Conservation (phyloP, 2,329 filamentous ascomycete species). For the Rutstroemia sp. region DNA sequence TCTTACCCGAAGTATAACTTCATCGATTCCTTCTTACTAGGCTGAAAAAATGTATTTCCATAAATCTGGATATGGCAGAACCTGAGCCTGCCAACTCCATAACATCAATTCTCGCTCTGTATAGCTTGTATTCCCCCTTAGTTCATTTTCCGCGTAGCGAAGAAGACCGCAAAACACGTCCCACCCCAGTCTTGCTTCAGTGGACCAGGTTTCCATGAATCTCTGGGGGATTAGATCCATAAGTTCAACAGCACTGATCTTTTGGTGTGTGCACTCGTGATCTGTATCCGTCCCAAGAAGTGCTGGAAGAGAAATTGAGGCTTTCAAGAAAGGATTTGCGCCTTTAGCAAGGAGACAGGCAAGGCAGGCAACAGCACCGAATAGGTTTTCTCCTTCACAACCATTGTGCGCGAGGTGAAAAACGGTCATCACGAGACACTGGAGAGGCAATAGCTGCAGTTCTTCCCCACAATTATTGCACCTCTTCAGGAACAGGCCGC, state of each 20-base stretch:
- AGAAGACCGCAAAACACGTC: constrained; percentile 12
- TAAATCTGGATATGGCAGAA: too few relatives aligned
- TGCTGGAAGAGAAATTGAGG: background rate
- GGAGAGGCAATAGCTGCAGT: background rate
- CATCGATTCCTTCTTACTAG: too few relatives aligned
- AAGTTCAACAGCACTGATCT: constrained; percentile 20
- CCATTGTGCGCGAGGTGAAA: background rate
- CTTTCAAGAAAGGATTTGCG: background rate
- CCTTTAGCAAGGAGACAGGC: background rate
- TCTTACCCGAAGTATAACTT: too few relatives aligned
- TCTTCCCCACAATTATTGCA: background rate
- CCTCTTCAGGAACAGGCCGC: background rate
- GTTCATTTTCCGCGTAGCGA: constrained; percentile 6
- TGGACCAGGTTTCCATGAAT: constrained; percentile 13
- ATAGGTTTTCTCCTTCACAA: background rate
- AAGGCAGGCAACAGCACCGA: background rate
- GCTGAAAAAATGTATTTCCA: too few relatives aligned
- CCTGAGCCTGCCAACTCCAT: background rate
- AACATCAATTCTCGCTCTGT: background rate
- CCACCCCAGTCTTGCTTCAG: constrained; percentile 10
- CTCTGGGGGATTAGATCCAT: constrained; percentile 7
- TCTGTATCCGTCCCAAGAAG: background rate
- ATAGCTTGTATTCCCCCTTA: background rate
- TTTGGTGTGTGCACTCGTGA: constrained; percentile 18
- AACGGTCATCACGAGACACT: background rate